Base-by-base conservation (phyloP, 257 asterid genomes). In the Solanum pinnatisectum region DNA sequence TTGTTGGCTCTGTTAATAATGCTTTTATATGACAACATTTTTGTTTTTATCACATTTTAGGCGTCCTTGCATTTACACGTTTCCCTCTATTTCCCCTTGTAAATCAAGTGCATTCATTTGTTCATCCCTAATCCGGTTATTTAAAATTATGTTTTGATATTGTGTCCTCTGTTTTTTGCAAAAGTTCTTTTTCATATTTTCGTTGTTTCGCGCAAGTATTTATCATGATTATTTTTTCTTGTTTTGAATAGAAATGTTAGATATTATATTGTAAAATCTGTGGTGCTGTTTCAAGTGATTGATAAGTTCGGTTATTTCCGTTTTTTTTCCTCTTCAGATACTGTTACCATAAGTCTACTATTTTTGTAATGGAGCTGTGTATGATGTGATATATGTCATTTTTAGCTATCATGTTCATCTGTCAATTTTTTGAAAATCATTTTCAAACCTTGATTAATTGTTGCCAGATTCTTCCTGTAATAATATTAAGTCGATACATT, bases 281-380 rank as follows among this genome's bases (percentile, higher is more conserved):
- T 87, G 90, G 88, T 76, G 84, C 84, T 86, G 86, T 87, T 89
- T 90, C 88, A 56, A 49, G 44, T 14, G 25, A 86, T 84, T 70
- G 84, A 63, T 36, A 74, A 87, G 89, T 89, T 89, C 90, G 9
- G 96, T 90, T 91, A 76, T 87, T 91, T 92, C 84, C 27, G 88
- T 90, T 91, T 71, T 87, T 60, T 52, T 16, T 16, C 16, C 85
- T 36, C 87, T 86, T 67, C 42, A 30, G 76, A 68, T 68, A 68
- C 13, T 68, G 74, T 67, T 78, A 84, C 40, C 84, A 89, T 90
- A 86, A 70, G 90, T 42, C 65, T 77, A 87, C 89, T 35, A 70
- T 90, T 89, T 92, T 88, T 89, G 89, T 89, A 79, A 23, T 84
- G 27, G 84, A 90, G 91, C 88, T 87, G 82, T 87, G 87, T 82